Base-by-base conservation (phyloP, 805 yeast genomes). In the Saccharomycopsis fodiens region DNA sequence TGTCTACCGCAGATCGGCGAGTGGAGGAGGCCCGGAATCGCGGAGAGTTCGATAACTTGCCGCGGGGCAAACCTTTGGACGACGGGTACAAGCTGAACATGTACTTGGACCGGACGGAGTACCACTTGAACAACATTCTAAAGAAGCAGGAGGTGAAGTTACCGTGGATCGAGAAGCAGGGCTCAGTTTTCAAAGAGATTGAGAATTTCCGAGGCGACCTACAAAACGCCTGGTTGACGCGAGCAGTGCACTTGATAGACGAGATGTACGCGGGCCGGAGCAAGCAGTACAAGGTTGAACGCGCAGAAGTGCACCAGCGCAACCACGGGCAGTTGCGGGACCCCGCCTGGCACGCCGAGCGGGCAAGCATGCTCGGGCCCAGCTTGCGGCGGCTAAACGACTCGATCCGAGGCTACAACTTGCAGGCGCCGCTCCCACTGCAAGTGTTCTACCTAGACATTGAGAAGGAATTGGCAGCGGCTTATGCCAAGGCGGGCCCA, bases 131-230 rank as follows among this genome's bases (percentile, higher is more conserved):
- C 62, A 78, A 84, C 51, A 81, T 88, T 38, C 63, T 88, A 46
- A 75, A 72, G 44, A 73, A 76, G 36, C 96, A 88, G 60, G 88
- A 85, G 41, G 79, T 85, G 1, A 66, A 79, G 8, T 95, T 96
- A 0, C 95, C 95, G 0, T 88, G 96, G 96, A 81, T 88, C 31
- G 95, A 86, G 55, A 79, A 76, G 45, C 93, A 85, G 59, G 68
- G 74, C 16, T 69, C 75, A 1, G 75, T 82, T 3, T 70, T 73
- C 36, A 49, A 55, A 2, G 74, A 73, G 31, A 68, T 83, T 6
- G 57, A 55, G 2, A 56, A 56, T 0, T 77, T 85, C 44, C 61
- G 88, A 43, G 50, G 53, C 0, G 67, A 67, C 30, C 45, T 80
- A 25, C 71, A 66, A 35, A 44, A 55, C 2, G 62, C 63, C 23